A percentile compares a stretch with the other conserved stretches of the same genome.
Evolutionary conservation across 1,284 basidiomycete species (phyloP).

Genomic region (Boletellus dicymbophilus): DNA sequence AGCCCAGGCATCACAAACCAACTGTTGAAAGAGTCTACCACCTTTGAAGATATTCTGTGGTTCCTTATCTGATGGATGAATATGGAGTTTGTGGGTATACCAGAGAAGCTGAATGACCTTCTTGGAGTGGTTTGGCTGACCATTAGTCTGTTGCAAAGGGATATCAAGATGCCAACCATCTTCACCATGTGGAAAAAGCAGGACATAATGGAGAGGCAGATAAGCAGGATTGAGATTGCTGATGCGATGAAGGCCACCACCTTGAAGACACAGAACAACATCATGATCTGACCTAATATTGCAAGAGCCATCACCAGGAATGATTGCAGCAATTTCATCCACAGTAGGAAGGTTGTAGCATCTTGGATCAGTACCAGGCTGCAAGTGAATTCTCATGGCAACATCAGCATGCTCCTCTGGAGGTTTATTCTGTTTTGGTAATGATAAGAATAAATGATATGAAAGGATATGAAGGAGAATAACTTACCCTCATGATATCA

Average conservation of each 20-base stretch:
- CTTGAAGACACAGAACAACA: too few species aligned
- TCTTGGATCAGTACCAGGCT: neutral
- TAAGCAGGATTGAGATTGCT: constrained; percentile 39
- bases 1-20: constrained; percentile 38
- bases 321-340: neutral
- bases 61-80: too few species aligned
- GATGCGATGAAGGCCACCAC: too few species aligned
- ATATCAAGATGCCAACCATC: too few species aligned
- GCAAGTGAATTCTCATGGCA: neutral
- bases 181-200: too few species aligned
- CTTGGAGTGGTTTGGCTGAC: neutral
- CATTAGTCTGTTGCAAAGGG: neutral
- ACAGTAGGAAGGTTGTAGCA: neutral
- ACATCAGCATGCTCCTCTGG: neutral
- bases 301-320: too few species aligned
- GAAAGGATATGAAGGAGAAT: too few species aligned
- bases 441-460: too few species aligned
- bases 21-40: constrained; percentile 40
- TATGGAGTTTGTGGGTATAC: constrained; percentile 15
- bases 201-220: constrained; percentile 39
- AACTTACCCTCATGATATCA: too few species aligned
- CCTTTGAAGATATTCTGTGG: too few species aligned
- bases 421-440: neutral
- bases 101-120: constrained; percentile 18
- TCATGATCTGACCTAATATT: too few species aligned